phyloP scores from a whole-genome alignment of 2,329 filamentous ascomycete species.

The Clonostachys byssicola region DNA sequence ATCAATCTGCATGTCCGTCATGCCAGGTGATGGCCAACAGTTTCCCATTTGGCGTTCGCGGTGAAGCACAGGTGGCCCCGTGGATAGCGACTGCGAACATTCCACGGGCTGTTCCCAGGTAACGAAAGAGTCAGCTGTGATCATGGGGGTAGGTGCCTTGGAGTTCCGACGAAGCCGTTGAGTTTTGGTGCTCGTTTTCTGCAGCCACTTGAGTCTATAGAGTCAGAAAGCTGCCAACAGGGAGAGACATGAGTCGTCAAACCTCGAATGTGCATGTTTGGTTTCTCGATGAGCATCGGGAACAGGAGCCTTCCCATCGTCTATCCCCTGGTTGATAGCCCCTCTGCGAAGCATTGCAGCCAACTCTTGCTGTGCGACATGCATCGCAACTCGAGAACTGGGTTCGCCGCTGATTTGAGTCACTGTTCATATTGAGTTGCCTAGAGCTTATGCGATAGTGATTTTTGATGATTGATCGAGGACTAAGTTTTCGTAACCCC shows the following conservation, averaged over 20 bases:
- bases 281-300: conserved; percentile 6
- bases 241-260: background rate
- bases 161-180: background rate
- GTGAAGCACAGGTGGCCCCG: no score
- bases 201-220: no score
- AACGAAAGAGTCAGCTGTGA: background rate
- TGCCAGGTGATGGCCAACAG: no score
- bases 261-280: conserved; percentile 11
- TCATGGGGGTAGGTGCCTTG: background rate
- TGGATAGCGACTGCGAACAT: background rate
- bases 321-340: conserved; percentile 4
- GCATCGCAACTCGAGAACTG: conserved; percentile 26
- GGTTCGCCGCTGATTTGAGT: conserved; percentile 5
- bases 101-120: background rate
- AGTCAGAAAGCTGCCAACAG: no score
- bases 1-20: background rate
- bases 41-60: no score
- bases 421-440: background rate
- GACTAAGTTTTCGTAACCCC: no score
- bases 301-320: conserved; percentile 5
- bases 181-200: background rate
- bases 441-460: no score
- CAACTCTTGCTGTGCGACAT: conserved; percentile 20
- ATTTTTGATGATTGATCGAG: no score
- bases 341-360: conserved; percentile 18